Percentiles rank a stretch among this genome's conserved stretches.
Conservation (phyloP, 805 yeast species). For the Yamadazyma scolyti region DNA sequence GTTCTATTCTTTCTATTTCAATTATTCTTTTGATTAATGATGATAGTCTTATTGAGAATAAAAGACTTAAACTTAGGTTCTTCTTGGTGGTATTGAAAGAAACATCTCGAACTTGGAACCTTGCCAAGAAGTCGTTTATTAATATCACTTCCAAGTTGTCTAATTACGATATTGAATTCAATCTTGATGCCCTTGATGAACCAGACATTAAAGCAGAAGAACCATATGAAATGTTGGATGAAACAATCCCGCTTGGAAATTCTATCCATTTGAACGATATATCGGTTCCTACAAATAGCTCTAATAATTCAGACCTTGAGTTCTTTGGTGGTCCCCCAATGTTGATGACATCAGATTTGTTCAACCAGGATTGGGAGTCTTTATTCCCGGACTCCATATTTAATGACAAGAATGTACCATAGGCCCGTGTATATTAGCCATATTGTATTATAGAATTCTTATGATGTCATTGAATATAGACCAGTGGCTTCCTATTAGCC, state of each 20-base stretch:
- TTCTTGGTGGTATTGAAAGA: conserved; percentile 39
- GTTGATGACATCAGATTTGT: conserved; percentile 47
- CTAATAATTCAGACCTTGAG: conserved; percentile 17
- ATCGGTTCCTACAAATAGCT: conserved; percentile 4
- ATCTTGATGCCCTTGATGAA: conserved; percentile 5
- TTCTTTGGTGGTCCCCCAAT: conserved; percentile 53
- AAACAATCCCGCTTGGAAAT: too few relatives aligned
- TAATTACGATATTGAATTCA: conserved; percentile 11
- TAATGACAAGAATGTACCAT: conserved; percentile 16
- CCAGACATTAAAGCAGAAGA: too few relatives aligned
- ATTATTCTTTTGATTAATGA: conserved; percentile 33
- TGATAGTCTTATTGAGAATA: conserved; percentile 20
- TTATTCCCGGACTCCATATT: conserved; percentile 46
- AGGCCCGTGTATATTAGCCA: too few relatives aligned
- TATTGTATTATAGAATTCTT: too few relatives aligned
- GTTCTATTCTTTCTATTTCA: conserved; percentile 44
- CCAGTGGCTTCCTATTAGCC: too few relatives aligned
- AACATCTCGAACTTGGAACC: conserved; percentile 45
- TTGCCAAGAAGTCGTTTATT: conserved; percentile 43
- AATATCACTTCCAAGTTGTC: conserved; percentile 34
- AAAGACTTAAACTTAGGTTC: conserved; percentile 27
- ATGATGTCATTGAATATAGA: too few relatives aligned
- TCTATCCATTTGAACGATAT: conserved; percentile 7
- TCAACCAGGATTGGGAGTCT: conserved; percentile 47
- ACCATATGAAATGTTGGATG: too few relatives aligned